phyloP scores from a whole-genome alignment of 1,284 basidiomycete genomes.

The Ustilago shanxiensis region DNA sequence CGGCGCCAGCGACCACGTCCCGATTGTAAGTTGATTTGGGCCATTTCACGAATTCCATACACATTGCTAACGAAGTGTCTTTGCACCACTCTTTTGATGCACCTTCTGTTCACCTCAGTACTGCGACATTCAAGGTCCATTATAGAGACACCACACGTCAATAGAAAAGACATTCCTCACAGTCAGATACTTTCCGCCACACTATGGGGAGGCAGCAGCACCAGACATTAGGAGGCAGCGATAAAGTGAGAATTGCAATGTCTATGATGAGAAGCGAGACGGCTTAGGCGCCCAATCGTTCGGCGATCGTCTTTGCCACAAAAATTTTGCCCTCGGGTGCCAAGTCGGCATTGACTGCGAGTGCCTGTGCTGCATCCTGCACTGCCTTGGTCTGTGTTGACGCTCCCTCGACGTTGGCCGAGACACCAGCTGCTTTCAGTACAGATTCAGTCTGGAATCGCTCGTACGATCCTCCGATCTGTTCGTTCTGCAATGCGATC shows the following conservation, averaged over 20 bases:
- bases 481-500: slow-evolving; percentile 34
- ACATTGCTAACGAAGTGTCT: not conserved
- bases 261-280: not conserved
- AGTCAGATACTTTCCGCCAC: not conserved
- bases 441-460: slow-evolving; percentile 15
- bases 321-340: slow-evolving; percentile 34
- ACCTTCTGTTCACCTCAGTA: slow-evolving; percentile 11
- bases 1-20: slow-evolving; percentile 83
- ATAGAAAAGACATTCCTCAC: not conserved
- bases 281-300: slow-evolving; percentile 19
- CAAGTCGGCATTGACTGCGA: slow-evolving; percentile 32
- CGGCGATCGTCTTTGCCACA: slow-evolving; percentile 31
- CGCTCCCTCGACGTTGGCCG: not conserved
- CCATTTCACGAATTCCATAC: not conserved
- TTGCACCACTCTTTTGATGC: not conserved
- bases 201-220: too few relatives aligned
- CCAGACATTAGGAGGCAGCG: too few relatives aligned
- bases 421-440: slow-evolving; percentile 29
- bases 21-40: slow-evolving; percentile 73
- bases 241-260: slow-evolving; percentile 1
- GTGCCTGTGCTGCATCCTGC: slow-evolving; percentile 37
- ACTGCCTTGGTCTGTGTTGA: slow-evolving; percentile 20
- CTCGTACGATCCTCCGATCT: slow-evolving; percentile 42
- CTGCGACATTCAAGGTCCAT: slow-evolving; percentile 47
- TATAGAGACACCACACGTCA: slow-evolving; percentile 17